These are phyloP conservation scores for Closterium sp. DNA, from an alignment of 139 green algal species.

Conservation along the genomic window DNA sequence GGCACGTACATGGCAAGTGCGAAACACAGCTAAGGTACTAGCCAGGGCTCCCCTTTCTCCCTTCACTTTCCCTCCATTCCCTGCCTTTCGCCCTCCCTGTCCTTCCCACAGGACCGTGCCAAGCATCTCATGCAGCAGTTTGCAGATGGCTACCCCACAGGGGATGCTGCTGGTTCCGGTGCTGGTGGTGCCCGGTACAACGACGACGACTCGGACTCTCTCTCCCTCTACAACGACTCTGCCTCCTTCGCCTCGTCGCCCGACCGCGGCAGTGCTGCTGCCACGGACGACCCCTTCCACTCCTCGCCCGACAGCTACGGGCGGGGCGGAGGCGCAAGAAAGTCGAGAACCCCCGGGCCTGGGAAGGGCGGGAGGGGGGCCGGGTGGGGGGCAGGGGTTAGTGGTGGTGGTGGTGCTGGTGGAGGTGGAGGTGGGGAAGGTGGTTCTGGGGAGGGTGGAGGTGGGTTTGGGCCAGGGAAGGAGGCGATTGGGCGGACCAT, in stretches of 20 bases:
- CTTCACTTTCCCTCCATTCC: not conserved
- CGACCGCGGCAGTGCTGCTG: not conserved
- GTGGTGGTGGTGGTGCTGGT: not conserved
- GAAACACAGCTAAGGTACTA: too few relatives aligned
- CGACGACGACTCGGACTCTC: not conserved
- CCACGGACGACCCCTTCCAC: not conserved
- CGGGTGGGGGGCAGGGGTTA: not conserved
- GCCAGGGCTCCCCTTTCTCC: not conserved
- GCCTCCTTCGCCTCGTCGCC: slow-evolving; percentile 9
- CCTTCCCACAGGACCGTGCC: slow-evolving; percentile 21
- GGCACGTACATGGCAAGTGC: too few relatives aligned
- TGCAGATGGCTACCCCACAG: not conserved
- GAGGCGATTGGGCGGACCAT: not conserved
- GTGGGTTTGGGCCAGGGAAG: not conserved
- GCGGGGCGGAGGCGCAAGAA: not conserved
- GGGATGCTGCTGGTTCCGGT: not conserved
- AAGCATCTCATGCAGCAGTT: slow-evolving; percentile 42
- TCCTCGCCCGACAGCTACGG: not conserved
- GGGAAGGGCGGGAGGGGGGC: not conserved
- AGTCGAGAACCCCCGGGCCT: not conserved
- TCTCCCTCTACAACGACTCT: slow-evolving; percentile 9
- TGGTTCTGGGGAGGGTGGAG: not conserved
- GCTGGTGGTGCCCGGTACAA: too few relatives aligned
- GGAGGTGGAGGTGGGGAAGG: not conserved
- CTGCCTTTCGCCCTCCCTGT: not conserved